Base-by-base conservation (phyloP, 2,329 filamentous ascomycete species). In the Claviceps sp. region DNA sequence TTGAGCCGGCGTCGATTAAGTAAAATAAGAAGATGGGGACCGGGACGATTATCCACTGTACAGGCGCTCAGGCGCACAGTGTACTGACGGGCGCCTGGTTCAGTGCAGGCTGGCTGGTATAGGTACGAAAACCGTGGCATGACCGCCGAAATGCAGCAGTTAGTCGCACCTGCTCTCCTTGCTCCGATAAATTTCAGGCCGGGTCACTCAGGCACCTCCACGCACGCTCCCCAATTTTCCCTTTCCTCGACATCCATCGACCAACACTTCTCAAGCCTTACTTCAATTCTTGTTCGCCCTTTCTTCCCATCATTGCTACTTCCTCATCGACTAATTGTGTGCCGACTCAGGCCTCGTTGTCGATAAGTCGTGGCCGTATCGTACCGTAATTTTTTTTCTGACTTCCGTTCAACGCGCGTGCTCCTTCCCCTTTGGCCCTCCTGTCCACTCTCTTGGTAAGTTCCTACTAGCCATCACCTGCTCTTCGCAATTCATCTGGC, bases 251-350 rank as follows among this genome's bases (percentile, higher is more conserved):
- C 52, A 51, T 55, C 55, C 51, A 53, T 56, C 57, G 44, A 47
- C 50, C 50, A 22, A 30, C 42, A 46, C 30, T 51, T 44, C 46
- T 13, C 34, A 22, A 37, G 54, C 56, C 55, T 11, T 18, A 57
- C 54, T 57, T 56, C 54, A 57, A 57, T 56, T 57, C 53, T 50
- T 50, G 54, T 58, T 54, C 54, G 51, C 55, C 52, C 50, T 34
- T 51, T 52, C 52, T 50, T 60, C 56, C 59, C 64, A 63, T 67
- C 66, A 67, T 67, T 66, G 65, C 64, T 66, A 65, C 63, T 67
- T 65, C 64, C 63, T 60, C 57, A 60, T 61, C 58, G 58, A 50
- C 52, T 49, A 48, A 52, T 40, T 48, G 45, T 52, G 51, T 50
- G 46, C 56, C 52, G 43, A 41, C 45, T 43, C 34, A 48, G 56